These are phyloP conservation scores for Rosa lucieae DNA, from an alignment of 306 rosid species.

Conservation along the genomic window DNA sequence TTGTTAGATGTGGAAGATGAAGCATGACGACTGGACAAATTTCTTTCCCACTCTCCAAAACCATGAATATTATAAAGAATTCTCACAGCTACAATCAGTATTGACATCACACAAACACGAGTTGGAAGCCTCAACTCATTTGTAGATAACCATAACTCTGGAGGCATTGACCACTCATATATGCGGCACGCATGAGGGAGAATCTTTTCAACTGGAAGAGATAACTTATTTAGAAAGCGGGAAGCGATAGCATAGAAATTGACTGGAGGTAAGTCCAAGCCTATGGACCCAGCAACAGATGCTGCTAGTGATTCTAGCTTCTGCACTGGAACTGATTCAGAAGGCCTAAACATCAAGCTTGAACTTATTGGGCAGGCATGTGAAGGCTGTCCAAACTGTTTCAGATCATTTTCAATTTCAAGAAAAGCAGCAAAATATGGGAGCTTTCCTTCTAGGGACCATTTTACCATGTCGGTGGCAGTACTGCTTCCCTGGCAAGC, in stretches of 20 bases:
- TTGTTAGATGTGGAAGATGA: constrained; percentile 24
- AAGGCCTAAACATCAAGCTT: constrained; percentile 68
- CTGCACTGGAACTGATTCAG: constrained; percentile 51
- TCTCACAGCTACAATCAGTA: constrained; percentile 78
- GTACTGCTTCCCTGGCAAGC: constrained; percentile 73
- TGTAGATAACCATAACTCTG: constrained; percentile 68
- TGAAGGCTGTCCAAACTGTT: constrained; percentile 44
- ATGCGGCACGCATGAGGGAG: constrained; percentile 63
- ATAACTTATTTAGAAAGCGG: constrained; percentile 54
- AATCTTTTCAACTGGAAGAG: constrained; percentile 63
- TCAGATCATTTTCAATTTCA: constrained; percentile 59
- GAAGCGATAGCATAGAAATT: constrained; percentile 73
- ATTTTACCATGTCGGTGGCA: constrained; percentile 71
- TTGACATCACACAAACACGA: constrained; percentile 77
- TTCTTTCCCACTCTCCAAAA: constrained; percentile 82
- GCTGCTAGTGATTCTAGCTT: constrained; percentile 74
- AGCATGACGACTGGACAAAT: constrained; percentile 42
- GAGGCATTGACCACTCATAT: constrained; percentile 84
- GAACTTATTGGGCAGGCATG: constrained; percentile 78
- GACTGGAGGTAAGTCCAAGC: constrained; percentile 62
- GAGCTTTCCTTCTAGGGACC: constrained; percentile 81
- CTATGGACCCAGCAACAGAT: constrained; percentile 49
- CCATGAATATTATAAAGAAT: constrained; percentile 72
- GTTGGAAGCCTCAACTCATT: constrained; percentile 72
- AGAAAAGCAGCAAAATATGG: constrained; percentile 87